Conservation (phyloP, 345 rosid genomes). For the Laguncularia racemosa region DNA sequence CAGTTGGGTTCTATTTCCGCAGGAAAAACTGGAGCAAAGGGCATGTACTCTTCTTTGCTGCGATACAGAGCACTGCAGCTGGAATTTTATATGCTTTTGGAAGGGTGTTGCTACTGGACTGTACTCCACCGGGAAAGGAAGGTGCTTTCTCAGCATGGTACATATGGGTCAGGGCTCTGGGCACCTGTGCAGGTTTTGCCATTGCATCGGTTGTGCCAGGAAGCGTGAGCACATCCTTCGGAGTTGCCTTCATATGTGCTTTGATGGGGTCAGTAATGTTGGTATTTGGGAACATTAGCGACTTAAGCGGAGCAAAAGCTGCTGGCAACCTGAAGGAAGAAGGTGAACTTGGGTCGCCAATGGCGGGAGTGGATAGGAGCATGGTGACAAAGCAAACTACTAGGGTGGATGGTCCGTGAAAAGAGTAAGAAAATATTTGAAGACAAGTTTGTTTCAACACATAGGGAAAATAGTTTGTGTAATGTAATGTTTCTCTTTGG, state of each 20-base stretch:
- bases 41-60: conserved; percentile 32
- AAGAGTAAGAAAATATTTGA: no score
- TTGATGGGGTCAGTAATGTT: conserved; percentile 24
- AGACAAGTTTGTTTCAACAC: no score
- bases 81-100: conserved; percentile 45
- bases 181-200: conserved; percentile 45
- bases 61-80: conserved; percentile 42
- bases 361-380: conserved; percentile 3
- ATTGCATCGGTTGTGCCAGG: conserved; percentile 36
- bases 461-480: no score
- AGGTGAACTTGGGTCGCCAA: conserved; percentile 11
- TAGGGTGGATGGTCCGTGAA: background rate
- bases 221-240: conserved; percentile 26
- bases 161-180: conserved; percentile 35
- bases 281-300: conserved; percentile 47
- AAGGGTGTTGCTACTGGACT: conserved; percentile 37
- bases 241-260: conserved; percentile 24
- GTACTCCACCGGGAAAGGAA: conserved; percentile 42
- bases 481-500: no score
- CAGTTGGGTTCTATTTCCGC: conserved; percentile 31
- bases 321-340: conserved; percentile 29
- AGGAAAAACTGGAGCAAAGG: conserved; percentile 27
- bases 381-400: conserved; percentile 2
- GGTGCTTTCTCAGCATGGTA: conserved; percentile 47
- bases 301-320: conserved; percentile 39